Base-by-base conservation (phyloP, 2,329 filamentous ascomycete species). In the Huntiella bhutanensis region DNA sequence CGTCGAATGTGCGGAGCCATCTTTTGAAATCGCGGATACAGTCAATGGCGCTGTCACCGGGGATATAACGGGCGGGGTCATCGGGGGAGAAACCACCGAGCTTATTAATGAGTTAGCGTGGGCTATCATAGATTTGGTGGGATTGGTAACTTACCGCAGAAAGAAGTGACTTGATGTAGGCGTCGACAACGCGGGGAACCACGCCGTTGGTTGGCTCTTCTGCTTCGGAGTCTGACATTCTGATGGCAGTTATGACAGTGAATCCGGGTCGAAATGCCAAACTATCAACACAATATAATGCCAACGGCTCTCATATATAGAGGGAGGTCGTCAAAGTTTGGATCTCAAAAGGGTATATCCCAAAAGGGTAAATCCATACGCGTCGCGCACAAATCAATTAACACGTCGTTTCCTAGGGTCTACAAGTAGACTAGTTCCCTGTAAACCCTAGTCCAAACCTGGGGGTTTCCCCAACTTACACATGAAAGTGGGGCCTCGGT, bases 1-100 rank as follows among this genome's bases (percentile, higher is more conserved):
- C 83, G 60, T 95, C 87, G 68, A 91, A 91, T 52, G 94, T 76
- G 54, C 85, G 86, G 54, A 98, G 72, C 91, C 91, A 98, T 73
- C 81, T 80, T 58, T 91, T 88, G 46, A 98, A 71, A 63, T 98
- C 91, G 52, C 88, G 86, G 48, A 98, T 69, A 57, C 87, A 91
- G 49, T 91, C 83, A 50, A 93, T 68, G 10, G 87, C 88, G 58
- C 95, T 88, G 62, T 96, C 88, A 62, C 91, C 91, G 33, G 96
- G 76, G 38, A 84, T 72, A 60, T 98, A 98, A 57, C 72, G 72
- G 48, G 82, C 82, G 57, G 86, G 79, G 55, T 88, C 79, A 53
- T 84, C 81, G 44, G 77, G 69, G 55, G 82, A 82, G 55, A 77
- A 76, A 45, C 87, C 88, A 64, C 87, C 88, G 52, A 95, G 77